phyloP scores from a whole-genome alignment of 2,329 filamentous ascomycete genomes.

The Diaporthe sp. region DNA sequence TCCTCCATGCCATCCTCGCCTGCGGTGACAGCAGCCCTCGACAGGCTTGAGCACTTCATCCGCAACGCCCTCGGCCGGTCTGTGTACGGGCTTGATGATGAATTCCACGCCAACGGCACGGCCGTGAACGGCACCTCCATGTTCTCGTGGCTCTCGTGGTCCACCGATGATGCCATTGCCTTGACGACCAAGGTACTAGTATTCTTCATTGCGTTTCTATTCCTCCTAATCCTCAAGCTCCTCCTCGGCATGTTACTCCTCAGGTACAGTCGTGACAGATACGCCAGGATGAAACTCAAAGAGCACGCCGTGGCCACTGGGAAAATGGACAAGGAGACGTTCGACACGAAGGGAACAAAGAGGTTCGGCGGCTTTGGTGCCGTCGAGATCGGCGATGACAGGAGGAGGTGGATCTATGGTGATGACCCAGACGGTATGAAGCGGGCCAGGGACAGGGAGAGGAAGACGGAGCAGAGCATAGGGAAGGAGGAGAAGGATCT shows the following conservation, averaged over 20 bases:
- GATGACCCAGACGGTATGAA: conserved; percentile 82
- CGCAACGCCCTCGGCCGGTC: conserved; percentile 82
- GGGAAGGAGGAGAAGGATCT: conserved; percentile 69
- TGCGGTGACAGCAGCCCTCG: conserved; percentile 81
- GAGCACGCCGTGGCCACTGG: conserved; percentile 67
- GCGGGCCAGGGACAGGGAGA: conserved; percentile 73
- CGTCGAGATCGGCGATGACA: conserved; percentile 90
- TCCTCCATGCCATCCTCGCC: conserved; percentile 76
- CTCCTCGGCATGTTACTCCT: conserved; percentile 90
- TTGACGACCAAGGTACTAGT: conserved; percentile 86
- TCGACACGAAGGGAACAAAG: conserved; percentile 76
- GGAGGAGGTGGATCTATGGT: conserved; percentile 86
- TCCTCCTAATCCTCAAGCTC: conserved; percentile 87
- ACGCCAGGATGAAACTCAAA: conserved; percentile 82
- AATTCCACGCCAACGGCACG: conserved; percentile 44
- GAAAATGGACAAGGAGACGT: conserved; percentile 64
- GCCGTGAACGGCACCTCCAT: conserved; percentile 51
- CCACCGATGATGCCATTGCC: conserved; percentile 80
- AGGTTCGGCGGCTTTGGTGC: conserved; percentile 86
- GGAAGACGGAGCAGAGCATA: conserved; percentile 70
- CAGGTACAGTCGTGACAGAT: conserved; percentile 82
- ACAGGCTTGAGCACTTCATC: conserved; percentile 83
- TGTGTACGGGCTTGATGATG: conserved; percentile 72
- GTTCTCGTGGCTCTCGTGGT: conserved; percentile 66
- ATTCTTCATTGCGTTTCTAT: conserved; percentile 86